These are phyloP conservation scores for Dictyostelium citrinum DNA, from an alignment of 78 protist genomes.

Conservation along the genomic window DNA sequence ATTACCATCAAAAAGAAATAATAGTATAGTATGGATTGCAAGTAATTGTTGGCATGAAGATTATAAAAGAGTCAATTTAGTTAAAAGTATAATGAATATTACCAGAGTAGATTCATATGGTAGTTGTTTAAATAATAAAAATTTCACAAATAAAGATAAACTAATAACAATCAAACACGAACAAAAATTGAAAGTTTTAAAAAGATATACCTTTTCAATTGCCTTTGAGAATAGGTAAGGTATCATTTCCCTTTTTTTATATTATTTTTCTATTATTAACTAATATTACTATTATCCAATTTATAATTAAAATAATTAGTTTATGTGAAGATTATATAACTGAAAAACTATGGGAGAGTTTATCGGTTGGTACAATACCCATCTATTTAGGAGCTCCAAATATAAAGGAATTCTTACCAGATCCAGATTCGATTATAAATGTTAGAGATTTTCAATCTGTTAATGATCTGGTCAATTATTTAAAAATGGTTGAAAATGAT, in stretches of 20 bases:
- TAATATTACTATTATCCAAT: too few relatives aligned
- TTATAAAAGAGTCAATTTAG: not conserved
- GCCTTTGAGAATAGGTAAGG: not conserved
- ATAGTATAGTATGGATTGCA: not conserved
- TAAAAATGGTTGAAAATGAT: not conserved
- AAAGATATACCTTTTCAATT: not conserved
- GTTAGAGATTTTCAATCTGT: constrained; percentile 28
- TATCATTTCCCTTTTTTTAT: too few relatives aligned
- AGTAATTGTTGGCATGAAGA: not conserved
- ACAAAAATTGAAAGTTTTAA: not conserved
- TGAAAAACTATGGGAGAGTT: not conserved
- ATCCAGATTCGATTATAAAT: constrained; percentile 20
- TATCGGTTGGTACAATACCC: constrained; percentile 5
- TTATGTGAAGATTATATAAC: not conserved
- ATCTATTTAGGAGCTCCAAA: constrained; percentile 72
- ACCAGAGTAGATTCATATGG: not conserved
- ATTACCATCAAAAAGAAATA: not conserved
- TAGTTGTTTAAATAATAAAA: not conserved
- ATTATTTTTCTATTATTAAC: too few relatives aligned
- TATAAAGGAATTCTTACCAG: constrained; percentile 13
- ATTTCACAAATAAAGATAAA: not conserved
- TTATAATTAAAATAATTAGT: not conserved
- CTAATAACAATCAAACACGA: not conserved
- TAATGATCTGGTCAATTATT: not conserved
- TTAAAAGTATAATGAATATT: not conserved